Percentiles rank a stretch among this genome's conserved stretches.
Conservation (phyloP, 129 eudicot genomes). For the Flaveria trinervia region DNA sequence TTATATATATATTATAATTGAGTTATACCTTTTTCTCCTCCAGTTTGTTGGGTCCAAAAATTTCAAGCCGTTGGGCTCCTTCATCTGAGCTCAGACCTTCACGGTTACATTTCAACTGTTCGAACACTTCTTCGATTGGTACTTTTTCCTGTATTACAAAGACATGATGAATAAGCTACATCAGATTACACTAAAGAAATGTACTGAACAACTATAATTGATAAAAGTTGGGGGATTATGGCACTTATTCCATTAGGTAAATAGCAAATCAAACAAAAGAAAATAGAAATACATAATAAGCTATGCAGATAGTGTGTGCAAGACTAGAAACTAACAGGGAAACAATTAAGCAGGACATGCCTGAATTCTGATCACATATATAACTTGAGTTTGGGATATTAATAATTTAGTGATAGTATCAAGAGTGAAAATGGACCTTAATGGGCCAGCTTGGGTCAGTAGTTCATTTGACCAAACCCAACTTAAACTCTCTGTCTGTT, state of each 20-base stretch:
- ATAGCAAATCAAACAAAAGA: background rate
- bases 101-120: constrained; percentile 58
- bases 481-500: background rate
- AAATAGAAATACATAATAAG: background rate
- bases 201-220: background rate
- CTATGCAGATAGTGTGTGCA: background rate
- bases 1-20: background rate
- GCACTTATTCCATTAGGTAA: background rate
- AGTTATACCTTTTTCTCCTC: constrained; percentile 55
- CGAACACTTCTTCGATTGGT: constrained; percentile 70
- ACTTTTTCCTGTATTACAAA: constrained; percentile 49
- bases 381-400: background rate
- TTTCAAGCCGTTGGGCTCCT: constrained; percentile 52
- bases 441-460: background rate
- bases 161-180: background rate
- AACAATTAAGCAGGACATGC: background rate
- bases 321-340: background rate
- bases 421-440: background rate
- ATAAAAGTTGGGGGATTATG: background rate
- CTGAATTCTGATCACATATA: too few species aligned
- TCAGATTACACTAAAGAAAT: background rate
- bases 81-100: constrained; percentile 55
- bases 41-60: constrained; percentile 64
- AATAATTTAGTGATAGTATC: background rate
- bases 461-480: background rate